Base-by-base conservation (phyloP, 2,329 filamentous ascomycete genomes). In the Capronia epimyces region DNA sequence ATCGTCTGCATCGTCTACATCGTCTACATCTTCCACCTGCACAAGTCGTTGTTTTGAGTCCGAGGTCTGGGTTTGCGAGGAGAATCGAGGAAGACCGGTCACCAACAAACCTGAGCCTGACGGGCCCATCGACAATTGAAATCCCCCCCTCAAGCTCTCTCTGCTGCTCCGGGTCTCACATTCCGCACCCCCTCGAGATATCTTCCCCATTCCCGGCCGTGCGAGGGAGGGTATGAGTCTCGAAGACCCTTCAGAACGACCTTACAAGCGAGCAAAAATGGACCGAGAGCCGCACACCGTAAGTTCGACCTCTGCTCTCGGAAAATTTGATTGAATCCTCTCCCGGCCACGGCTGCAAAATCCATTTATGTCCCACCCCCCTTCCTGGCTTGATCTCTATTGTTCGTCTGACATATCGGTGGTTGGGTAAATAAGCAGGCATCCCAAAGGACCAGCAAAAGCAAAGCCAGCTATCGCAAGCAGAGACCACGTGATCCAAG, bases 251-350 rank as follows among this genome's bases (percentile, higher is more conserved):
- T 16, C 48, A 18, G 32, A 40, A 16, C 20, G 45, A 34, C 43
- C 49, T 13, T 18, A 21, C 15, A 55, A 55, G 36, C 43, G 52
- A 20, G 10, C 40, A 13, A 56, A 51, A 29, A 56, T 49, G 44
- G 42, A 46, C 12, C 32, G 46, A 22, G 41, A 10, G 21, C 27
- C 7, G 12, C 15, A 29, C 7, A 24, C 7, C 25, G 41, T 31
- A 43, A 29, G 41, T 25, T 20, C 8, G n/a, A 24, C 34, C 34
- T 18, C 27, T 29, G 8, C 8, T 37, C 4, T 37, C 15, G 15
- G 7, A 4, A 18, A 15, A 5, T 18, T 7, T 15, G 31, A 6
- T n/a, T n/a, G 12, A n/a, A 6, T 34, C 31, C 12, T n/a, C n/a
- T n/a, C n/a, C n/a, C n/a, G n/a, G n/a, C n/a, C n/a, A n/a, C n/a